Evolutionary conservation across 2,329 filamentous ascomycete genomes (phyloP), one percentile per base, ranked within the genome.

Genomic region (Tolypocladium ophioglossoides): DNA sequence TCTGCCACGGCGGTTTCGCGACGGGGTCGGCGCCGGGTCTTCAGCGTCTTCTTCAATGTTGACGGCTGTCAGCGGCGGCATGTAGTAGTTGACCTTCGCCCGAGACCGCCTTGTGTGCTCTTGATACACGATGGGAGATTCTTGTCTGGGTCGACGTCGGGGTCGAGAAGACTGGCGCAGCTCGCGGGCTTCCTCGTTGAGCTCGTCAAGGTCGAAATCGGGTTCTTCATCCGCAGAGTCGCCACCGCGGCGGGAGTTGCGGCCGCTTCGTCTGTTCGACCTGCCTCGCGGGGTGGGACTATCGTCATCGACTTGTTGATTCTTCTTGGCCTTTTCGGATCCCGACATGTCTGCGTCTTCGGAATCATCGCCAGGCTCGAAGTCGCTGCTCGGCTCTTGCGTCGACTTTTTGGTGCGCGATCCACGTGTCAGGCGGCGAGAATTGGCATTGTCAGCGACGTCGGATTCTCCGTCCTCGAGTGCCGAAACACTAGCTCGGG

Each of bases 51-150:
- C 86, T 60, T 95, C 90, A 1, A 88, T 79, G 41, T 84, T 78
- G 20, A 70, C 71, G 9, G 72, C 68, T 11, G 70, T 72, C 41
- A 91, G 84, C 1, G 89, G 85, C 46, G 89, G 83, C 64, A 96
- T 89, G 55, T 87, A 87, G 69, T 97, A 97, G 67, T 96, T 89
- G 34, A 94, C 87, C 52, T 82, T 74, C 32, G 75, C 73, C 32
- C 82, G 78, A 41, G 79, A 75, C 48, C 79, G 76, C 53, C 76
- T 76, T 22, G 74, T 70, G 10, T 70, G 73, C 59, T 82, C 71
- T 70, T 87, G 76, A 64, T 86, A 79, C 51, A 82, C 70, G 60
- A 87, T 77, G 55, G 78, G 72, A 20, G 81, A 78, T 34, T 68
- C 64, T 60, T 81, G 74, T 59, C 79, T 63, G 56, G 75, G 68